Evolutionary conservation across 352 stramenopile species (phyloP).

Genomic region (Phytophthora crassamura): DNA sequence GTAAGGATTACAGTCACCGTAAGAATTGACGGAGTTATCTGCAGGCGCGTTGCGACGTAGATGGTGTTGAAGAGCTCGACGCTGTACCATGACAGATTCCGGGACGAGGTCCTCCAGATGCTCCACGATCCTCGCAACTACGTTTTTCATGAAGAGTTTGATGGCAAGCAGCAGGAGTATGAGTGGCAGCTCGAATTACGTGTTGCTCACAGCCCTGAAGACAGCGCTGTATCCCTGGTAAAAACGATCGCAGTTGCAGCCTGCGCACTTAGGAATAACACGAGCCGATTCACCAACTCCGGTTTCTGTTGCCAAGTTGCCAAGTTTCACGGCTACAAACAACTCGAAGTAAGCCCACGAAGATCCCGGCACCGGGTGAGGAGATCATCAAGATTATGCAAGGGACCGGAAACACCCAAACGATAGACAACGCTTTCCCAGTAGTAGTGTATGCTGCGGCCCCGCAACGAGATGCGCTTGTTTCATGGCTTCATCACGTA

Average conservation of each 20-base stretch:
- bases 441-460: neutral
- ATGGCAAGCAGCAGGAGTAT: constrained; percentile 39
- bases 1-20: constrained; percentile 29
- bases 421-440: constrained; percentile 11
- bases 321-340: neutral
- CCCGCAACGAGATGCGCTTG: too few species aligned
- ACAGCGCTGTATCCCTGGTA: neutral
- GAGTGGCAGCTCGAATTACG: constrained; percentile 14
- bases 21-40: constrained; percentile 24
- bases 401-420: constrained; percentile 12
- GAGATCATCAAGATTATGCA: constrained; percentile 2
- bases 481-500: too few species aligned
- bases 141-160: constrained; percentile 43
- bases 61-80: constrained; percentile 52
- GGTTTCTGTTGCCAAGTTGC: neutral
- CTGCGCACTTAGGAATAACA: constrained; percentile 7
- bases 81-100: constrained; percentile 35
- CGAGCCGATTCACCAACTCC: constrained; percentile 3
- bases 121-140: constrained; percentile 19
- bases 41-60: constrained; percentile 43
- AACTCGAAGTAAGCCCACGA: neutral
- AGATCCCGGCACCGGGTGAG: neutral
- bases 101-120: constrained; percentile 35
- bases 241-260: constrained; percentile 5
- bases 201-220: neutral